These are phyloP conservation scores for Triangularia verruculosa DNA, from an alignment of 2,329 filamentous ascomycete species.

Conservation along the genomic window DNA sequence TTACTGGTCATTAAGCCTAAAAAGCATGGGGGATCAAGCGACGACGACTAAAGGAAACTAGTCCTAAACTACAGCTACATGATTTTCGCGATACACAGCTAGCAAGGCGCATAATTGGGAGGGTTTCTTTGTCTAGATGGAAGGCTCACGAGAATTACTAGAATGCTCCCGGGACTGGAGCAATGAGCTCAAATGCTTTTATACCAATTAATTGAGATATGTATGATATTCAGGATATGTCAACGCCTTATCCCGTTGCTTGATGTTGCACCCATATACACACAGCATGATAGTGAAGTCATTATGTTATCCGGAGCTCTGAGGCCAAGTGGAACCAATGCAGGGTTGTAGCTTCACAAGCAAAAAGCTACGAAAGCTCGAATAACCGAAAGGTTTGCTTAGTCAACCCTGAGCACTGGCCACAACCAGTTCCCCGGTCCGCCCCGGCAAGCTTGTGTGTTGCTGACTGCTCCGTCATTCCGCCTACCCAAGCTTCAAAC, in stretches of 20 bases:
- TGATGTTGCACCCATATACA: background rate
- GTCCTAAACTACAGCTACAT: background rate
- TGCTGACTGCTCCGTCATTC: conserved; percentile 10
- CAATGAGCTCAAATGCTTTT: background rate
- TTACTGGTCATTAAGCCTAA: conserved; percentile 78
- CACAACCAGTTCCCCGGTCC: background rate
- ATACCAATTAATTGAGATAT: conserved; percentile 4
- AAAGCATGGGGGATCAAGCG: conserved; percentile 32
- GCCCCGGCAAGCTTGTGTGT: background rate
- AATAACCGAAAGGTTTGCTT: background rate
- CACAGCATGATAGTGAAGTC: background rate
- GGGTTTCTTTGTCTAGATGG: conserved; percentile 7
- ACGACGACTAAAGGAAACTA: conserved; percentile 14
- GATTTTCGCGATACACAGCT: background rate
- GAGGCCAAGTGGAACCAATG: background rate
- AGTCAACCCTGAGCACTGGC: conserved; percentile 9
- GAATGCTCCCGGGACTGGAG: background rate
- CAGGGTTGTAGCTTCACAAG: conserved; percentile 8
- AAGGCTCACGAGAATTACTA: background rate
- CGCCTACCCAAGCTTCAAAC: background rate
- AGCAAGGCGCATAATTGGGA: background rate
- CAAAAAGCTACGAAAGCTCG: background rate
- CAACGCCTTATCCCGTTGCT: background rate
- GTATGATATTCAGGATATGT: background rate
- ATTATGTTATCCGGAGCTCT: background rate